Percentiles rank a stretch among this genome's conserved stretches.
These are phyloP conservation scores for Fusarium hostae DNA, from an alignment of 2,329 filamentous ascomycete species.

Conservation along the genomic window DNA sequence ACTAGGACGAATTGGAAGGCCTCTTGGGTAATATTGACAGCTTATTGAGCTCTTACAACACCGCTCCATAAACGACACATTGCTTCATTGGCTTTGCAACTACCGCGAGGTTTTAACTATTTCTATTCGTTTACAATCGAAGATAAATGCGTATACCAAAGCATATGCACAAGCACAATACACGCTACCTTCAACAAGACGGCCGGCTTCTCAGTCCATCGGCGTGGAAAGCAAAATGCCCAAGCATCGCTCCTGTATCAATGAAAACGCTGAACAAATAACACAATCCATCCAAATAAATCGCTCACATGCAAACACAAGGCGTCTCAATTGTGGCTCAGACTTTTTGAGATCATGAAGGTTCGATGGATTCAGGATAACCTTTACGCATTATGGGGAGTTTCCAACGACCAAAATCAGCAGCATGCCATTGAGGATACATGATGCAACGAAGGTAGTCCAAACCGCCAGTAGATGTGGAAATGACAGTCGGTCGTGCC, in stretches of 20 bases:
- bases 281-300: conserved; percentile 8
- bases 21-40: neutral
- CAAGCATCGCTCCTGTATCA: neutral
- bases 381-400: conserved; percentile 42
- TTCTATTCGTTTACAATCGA: conserved; percentile 15
- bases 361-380: neutral
- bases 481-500: conserved; percentile 57
- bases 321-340: conserved; percentile 10
- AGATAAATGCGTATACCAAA: neutral
- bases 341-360: neutral
- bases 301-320: conserved; percentile 8
- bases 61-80: neutral
- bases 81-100: neutral
- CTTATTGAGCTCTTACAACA: conserved; percentile 1
- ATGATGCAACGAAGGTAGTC: conserved; percentile 51
- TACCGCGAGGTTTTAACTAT: conserved; percentile 2
- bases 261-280: conserved; percentile 40
- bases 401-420: conserved; percentile 56
- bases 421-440: conserved; percentile 58
- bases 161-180: neutral
- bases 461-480: conserved; percentile 56
- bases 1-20: neutral
- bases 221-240: neutral
- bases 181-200: neutral
- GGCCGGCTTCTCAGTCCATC: neutral